These are phyloP conservation scores for Kazachstania africana DNA, from an alignment of 805 yeast species.

Conservation along the genomic window DNA sequence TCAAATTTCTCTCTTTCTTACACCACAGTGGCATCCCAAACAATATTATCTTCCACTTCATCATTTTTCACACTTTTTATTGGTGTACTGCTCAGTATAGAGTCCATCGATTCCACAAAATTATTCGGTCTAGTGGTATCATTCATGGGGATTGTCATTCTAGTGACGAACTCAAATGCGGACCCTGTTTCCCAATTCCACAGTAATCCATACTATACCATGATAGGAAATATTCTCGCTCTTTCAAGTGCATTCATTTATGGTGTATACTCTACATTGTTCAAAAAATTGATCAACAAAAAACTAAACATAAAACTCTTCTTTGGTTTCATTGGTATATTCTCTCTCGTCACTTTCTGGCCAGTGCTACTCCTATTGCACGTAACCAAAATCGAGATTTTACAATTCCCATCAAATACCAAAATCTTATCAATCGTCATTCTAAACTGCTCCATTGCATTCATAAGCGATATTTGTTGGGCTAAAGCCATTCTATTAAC, in stretches of 20 bases:
- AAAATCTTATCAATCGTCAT: conserved; percentile 36
- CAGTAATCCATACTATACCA: conserved; percentile 11
- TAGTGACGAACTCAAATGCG: conserved; percentile 42
- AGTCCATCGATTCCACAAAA: conserved; percentile 49
- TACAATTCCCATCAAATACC: conserved; percentile 48
- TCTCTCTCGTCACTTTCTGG: conserved; percentile 62
- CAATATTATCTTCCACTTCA: conserved; percentile 82
- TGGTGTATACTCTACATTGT: conserved; percentile 77
- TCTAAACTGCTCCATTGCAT: conserved; percentile 60
- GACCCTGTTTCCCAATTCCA: not conserved
- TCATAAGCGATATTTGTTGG: conserved; percentile 85
- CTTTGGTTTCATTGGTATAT: conserved; percentile 86
- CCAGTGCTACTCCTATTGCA: conserved; percentile 60
- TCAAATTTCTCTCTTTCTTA: conserved; percentile 74
- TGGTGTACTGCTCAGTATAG: conserved; percentile 60
- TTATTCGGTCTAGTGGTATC: conserved; percentile 55
- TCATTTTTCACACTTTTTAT: conserved; percentile 78
- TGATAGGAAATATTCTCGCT: conserved; percentile 68
- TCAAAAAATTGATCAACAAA: conserved; percentile 61
- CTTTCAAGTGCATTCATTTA: conserved; percentile 71
- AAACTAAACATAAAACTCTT: conserved; percentile 67
- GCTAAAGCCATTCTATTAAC: conserved; percentile 84
- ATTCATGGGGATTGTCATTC: conserved; percentile 67
- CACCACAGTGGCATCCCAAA: conserved; percentile 85
- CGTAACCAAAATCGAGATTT: conserved; percentile 45